Conservation (phyloP, 192 early-diverging fungal genomes). For the Phycomyces blakesleeanus region DNA sequence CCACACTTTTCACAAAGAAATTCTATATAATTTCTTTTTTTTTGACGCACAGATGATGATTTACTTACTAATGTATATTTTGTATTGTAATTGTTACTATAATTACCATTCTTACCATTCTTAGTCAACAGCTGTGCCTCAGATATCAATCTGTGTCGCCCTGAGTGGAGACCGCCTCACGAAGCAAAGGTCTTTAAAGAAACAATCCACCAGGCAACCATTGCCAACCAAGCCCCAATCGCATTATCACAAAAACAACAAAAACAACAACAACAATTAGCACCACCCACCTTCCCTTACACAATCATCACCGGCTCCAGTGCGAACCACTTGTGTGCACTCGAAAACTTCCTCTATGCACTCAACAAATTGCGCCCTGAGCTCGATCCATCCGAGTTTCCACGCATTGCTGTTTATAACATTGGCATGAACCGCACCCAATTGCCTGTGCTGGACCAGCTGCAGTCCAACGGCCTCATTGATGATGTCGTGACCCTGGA, state of each 20-base stretch:
- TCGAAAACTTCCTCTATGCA: slow-evolving; percentile 45
- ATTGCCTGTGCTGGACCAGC: slow-evolving; percentile 28
- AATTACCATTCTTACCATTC: too few relatives aligned
- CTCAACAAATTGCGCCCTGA: slow-evolving; percentile 34
- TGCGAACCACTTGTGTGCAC: slow-evolving; percentile 49
- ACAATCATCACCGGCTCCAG: slow-evolving; percentile 52
- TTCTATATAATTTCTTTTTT: too few relatives aligned
- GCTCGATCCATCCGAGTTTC: slow-evolving; percentile 33
- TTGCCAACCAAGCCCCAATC: background rate
- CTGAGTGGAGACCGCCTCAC: too few relatives aligned
- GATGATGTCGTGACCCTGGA: slow-evolving; percentile 44
- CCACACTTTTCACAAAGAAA: too few relatives aligned
- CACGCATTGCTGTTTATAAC: slow-evolving; percentile 47
- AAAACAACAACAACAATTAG: slow-evolving; percentile 3
- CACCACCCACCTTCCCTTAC: slow-evolving; percentile 20
- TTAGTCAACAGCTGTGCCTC: too few relatives aligned
- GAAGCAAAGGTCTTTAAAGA: too few relatives aligned
- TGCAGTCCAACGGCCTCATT: slow-evolving; percentile 38
- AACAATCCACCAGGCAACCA: too few relatives aligned
- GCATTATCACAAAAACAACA: background rate
- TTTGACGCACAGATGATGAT: too few relatives aligned
- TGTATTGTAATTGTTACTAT: too few relatives aligned
- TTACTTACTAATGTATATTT: too few relatives aligned
- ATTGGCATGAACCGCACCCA: slow-evolving; percentile 45
- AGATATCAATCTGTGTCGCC: too few relatives aligned